Percentiles rank a stretch among this genome's conserved stretches.
phyloP scores from a whole-genome alignment of 768 basidiomycete species.

The Termitomyces heimii region DNA sequence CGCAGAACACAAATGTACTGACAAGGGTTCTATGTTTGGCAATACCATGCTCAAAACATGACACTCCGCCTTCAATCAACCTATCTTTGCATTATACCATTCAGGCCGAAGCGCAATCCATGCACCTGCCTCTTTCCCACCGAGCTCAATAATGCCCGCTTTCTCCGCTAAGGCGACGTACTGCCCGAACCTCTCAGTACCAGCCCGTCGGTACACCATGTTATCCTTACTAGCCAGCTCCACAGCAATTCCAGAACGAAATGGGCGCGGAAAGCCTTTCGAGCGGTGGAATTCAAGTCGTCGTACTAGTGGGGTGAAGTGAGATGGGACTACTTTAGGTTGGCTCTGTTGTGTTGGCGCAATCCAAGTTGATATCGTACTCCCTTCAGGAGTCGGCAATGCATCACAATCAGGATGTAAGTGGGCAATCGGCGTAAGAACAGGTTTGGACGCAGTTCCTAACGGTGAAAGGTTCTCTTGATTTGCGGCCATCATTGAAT shows the following conservation, averaged over 20 bases:
- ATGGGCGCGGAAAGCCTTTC: slow-evolving; percentile 25
- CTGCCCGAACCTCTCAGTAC: slow-evolving; percentile 33
- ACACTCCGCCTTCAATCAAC: not conserved
- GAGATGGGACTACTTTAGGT: slow-evolving; percentile 9
- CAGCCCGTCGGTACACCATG: slow-evolving; percentile 30
- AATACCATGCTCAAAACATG: not conserved
- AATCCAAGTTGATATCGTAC: not conserved
- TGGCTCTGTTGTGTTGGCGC: not conserved
- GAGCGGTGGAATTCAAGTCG: slow-evolving; percentile 22
- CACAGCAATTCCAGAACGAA: slow-evolving; percentile 31
- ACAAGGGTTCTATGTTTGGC: not conserved
- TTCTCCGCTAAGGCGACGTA: slow-evolving; percentile 34
- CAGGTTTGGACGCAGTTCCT: not conserved
- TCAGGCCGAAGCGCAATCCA: slow-evolving; percentile 33
- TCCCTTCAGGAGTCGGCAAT: not conserved
- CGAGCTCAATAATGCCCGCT: slow-evolving; percentile 32
- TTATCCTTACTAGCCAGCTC: slow-evolving; percentile 22
- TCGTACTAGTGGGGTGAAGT: slow-evolving; percentile 31
- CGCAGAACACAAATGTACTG: not conserved
- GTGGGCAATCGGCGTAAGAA: not conserved
- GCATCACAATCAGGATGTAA: not conserved
- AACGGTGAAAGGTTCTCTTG: not conserved
- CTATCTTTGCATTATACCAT: slow-evolving; percentile 17
- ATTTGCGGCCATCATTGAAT: not conserved
- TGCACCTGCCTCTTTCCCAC: slow-evolving; percentile 28